Percentiles rank a stretch among this genome's conserved stretches.
Conservation (phyloP, 2,329 filamentous ascomycete species). For the Colletotrichum eleusines region DNA sequence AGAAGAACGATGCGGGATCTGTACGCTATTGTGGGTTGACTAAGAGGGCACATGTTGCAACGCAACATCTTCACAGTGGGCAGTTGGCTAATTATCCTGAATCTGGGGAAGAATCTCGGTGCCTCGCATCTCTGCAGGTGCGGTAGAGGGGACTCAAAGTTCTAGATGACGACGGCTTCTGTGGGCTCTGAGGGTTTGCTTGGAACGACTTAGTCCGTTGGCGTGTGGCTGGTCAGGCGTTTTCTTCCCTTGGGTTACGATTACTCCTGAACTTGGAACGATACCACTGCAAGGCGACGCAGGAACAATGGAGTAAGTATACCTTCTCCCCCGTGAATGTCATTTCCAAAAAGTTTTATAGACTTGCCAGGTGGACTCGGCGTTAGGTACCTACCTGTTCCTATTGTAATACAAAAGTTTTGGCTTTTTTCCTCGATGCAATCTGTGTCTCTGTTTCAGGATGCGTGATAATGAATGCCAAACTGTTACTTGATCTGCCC, state of each 20-base stretch:
- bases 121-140: slow-evolving; percentile 39
- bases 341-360: slow-evolving; percentile 32
- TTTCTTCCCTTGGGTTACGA: slow-evolving; percentile 38
- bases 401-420: slow-evolving; percentile 41
- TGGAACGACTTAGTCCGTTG: slow-evolving; percentile 27
- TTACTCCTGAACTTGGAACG: slow-evolving; percentile 36
- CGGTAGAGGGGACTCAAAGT: slow-evolving; percentile 49
- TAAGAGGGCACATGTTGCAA: slow-evolving; percentile 49
- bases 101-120: slow-evolving; percentile 50
- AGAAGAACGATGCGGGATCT: slow-evolving; percentile 34
- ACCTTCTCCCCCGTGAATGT: slow-evolving; percentile 33
- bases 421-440: slow-evolving; percentile 15
- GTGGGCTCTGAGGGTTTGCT: slow-evolving; percentile 46
- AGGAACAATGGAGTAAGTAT: slow-evolving; percentile 43
- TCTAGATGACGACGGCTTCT: slow-evolving; percentile 48
- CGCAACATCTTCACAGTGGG: slow-evolving; percentile 43
- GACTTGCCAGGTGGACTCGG: slow-evolving; percentile 27
- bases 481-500: slow-evolving; percentile 1
- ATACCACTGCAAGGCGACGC: slow-evolving; percentile 39
- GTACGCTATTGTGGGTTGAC: slow-evolving; percentile 43
- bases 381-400: slow-evolving; percentile 31
- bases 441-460: not conserved
- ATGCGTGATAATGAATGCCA: not conserved
- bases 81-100: slow-evolving; percentile 44
- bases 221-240: slow-evolving; percentile 38